A percentile compares a stretch with the other conserved stretches of the same genome.
phyloP scores from a whole-genome alignment of 345 rosid species.

The Populus simonii region DNA sequence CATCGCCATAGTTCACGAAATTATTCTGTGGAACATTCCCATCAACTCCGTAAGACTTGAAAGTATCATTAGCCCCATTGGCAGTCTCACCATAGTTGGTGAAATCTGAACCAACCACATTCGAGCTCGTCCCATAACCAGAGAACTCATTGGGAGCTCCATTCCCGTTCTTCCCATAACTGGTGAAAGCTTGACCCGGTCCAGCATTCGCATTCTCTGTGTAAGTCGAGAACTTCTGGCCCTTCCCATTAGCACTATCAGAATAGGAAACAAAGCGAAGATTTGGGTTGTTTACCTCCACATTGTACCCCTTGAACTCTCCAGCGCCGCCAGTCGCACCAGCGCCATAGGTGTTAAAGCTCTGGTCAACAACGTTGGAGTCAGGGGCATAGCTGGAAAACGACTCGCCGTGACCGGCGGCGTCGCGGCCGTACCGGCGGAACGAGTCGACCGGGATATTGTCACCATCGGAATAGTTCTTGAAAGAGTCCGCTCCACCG shows the following conservation, averaged over 20 bases:
- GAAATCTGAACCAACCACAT: slow-evolving; percentile 68
- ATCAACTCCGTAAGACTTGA: slow-evolving; percentile 62
- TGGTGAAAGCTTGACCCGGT: slow-evolving; percentile 35
- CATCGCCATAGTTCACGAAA: slow-evolving; percentile 51
- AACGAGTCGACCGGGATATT: slow-evolving; percentile 31
- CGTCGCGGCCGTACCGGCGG: slow-evolving; percentile 37
- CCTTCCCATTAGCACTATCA: slow-evolving; percentile 41
- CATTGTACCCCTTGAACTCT: slow-evolving; percentile 53
- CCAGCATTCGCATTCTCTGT: slow-evolving; percentile 57
- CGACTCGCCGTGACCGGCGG: slow-evolving; percentile 21
- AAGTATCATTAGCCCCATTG: slow-evolving; percentile 54
- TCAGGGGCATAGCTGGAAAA: slow-evolving; percentile 30
- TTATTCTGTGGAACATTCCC: slow-evolving; percentile 61
- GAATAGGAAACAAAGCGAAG: slow-evolving; percentile 58
- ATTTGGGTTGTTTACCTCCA: slow-evolving; percentile 53
- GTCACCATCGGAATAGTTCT: slow-evolving; percentile 33
- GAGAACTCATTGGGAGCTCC: slow-evolving; percentile 53
- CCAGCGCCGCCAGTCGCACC: slow-evolving; percentile 62
- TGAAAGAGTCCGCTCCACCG: slow-evolving; percentile 59
- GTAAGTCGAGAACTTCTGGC: slow-evolving; percentile 54
- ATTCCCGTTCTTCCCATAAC: slow-evolving; percentile 71
- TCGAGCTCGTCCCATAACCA: slow-evolving; percentile 50
- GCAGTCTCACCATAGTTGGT: slow-evolving; percentile 56
- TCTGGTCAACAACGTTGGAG: slow-evolving; percentile 54
- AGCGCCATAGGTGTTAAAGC: slow-evolving; percentile 70